Evolutionary conservation across 2,329 filamentous ascomycete species (phyloP), one percentile per base, ranked within the genome.

Genomic region (Fusarium nisikadoi): DNA sequence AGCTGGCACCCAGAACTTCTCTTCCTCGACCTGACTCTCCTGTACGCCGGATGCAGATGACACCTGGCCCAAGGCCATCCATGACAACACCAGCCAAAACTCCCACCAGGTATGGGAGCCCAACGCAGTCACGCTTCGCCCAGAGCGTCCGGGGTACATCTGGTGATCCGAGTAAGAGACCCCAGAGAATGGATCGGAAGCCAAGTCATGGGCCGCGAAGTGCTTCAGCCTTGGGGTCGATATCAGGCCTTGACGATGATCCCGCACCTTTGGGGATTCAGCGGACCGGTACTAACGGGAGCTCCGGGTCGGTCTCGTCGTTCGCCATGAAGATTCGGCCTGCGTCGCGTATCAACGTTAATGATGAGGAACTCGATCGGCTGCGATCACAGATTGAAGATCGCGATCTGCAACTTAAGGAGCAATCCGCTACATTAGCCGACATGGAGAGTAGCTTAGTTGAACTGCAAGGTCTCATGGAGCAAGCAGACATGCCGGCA

Each of bases 1-100:
- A 93, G 80, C 90, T 89, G 74, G 75, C 65, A 19, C 83, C 90
- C 47, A 90, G 94, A 64, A 90, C 91, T 13, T 97, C 95, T 4
- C 85, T 97, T n/a, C 90, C 93, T 57, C 92, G 95, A 35, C 93
- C 96, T 9, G 95, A 97, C 72, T 98, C 95, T 5, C 96, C 95
- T 7, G 86, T 93, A 39, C 90, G 93, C 73, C 92, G 89, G 75
- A 83, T 90, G 50, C 90, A 91, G 62, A 88, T 90, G 80, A 91
- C 86, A 14, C 90, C 88, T 31, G 89, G 80, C 47, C 84, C 86
- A 12, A 85, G 89, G 41, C 87, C 89, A 3, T 88, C 89, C 10
- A 84, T 91, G 56, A 78, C 46, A 80, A 88, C 53, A 85, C 89
- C 55, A 92, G 77, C 59, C 58, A 81, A 75, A 66, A 76, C 76